Conservation (phyloP, 1,284 basidiomycete genomes). For the Ganoderma sinense region DNA sequence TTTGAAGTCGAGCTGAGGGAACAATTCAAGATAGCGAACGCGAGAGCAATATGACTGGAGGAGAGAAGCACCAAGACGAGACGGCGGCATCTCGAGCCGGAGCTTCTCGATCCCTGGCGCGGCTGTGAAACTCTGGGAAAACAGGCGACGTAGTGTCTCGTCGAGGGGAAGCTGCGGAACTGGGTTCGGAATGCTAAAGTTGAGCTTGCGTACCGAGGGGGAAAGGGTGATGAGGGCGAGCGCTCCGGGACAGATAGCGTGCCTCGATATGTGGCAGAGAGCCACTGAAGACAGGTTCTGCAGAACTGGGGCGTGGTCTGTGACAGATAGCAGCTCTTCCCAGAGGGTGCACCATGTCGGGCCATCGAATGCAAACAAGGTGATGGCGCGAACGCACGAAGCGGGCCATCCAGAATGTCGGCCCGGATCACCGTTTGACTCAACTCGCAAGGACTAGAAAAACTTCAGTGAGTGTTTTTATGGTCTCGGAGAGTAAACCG, state of each 20-base stretch:
- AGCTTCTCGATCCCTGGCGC: not conserved
- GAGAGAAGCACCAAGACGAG: not conserved
- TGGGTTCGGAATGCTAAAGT: not conserved
- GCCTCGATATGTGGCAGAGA: not conserved
- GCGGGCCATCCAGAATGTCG: not conserved
- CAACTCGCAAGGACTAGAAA: not conserved
- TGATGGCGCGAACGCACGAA: constrained; percentile 3
- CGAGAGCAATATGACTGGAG: not conserved
- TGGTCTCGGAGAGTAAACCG: not conserved
- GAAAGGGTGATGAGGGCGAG: not conserved
- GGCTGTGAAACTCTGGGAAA: not conserved
- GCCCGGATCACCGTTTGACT: not conserved
- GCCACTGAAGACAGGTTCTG: not conserved
- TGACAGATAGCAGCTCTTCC: not conserved
- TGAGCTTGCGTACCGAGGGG: not conserved
- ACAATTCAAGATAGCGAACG: not conserved
- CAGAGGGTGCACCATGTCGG: not conserved
- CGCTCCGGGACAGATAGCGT: not conserved
- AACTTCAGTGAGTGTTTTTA: not conserved
- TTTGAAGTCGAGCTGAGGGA: not conserved
- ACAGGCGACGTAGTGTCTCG: no score
- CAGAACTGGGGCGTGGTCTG: not conserved
- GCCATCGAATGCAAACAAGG: not conserved
- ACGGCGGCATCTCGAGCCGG: not conserved
- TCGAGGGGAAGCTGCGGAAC: not conserved